phyloP scores from a whole-genome alignment of 371 early-diverging fungal genomes.

The Chytridium lagenaria region DNA sequence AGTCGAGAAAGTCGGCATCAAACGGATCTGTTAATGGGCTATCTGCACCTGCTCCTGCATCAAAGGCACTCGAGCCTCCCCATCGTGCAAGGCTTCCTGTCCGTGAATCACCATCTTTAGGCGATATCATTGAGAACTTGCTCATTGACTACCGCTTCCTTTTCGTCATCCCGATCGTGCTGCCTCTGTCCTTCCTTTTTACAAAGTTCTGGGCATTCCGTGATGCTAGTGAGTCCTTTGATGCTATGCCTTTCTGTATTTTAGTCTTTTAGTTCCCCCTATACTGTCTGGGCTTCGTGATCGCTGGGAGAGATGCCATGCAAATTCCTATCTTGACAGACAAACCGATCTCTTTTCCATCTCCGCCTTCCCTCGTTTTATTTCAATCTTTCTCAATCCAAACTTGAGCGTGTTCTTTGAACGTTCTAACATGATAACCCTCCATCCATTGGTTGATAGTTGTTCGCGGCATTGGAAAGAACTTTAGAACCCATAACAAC shows the following conservation, averaged over 20 bases:
- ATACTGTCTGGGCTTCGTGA: neutral
- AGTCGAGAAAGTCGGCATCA: too few relatives aligned
- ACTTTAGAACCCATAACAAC: constrained; percentile 40
- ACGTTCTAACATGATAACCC: too few relatives aligned
- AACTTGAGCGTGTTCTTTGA: too few relatives aligned
- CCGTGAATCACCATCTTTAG: neutral
- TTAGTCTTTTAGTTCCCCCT: neutral
- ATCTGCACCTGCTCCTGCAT: too few relatives aligned
- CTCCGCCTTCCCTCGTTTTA: too few relatives aligned
- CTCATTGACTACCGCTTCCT: constrained; percentile 39
- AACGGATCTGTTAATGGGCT: too few relatives aligned
- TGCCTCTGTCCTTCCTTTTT: constrained; percentile 46
- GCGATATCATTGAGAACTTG: constrained; percentile 30
- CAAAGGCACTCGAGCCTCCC: neutral
- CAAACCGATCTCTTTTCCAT: too few relatives aligned
- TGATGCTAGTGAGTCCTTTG: constrained; percentile 36
- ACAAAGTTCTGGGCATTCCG: constrained; percentile 49
- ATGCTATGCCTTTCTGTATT: neutral
- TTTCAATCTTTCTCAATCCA: neutral
- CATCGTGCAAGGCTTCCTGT: constrained; percentile 13
- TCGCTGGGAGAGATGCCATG: neutral
- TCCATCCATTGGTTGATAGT: too few relatives aligned
- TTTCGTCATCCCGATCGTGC: constrained; percentile 36
- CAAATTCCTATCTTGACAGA: too few relatives aligned
- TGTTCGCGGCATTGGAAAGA: constrained; percentile 31